Percentiles rank a stretch among this genome's conserved stretches.
Evolutionary conservation across 306 rosid species (phyloP).

Genomic region (Corylus heterophylla): DNA sequence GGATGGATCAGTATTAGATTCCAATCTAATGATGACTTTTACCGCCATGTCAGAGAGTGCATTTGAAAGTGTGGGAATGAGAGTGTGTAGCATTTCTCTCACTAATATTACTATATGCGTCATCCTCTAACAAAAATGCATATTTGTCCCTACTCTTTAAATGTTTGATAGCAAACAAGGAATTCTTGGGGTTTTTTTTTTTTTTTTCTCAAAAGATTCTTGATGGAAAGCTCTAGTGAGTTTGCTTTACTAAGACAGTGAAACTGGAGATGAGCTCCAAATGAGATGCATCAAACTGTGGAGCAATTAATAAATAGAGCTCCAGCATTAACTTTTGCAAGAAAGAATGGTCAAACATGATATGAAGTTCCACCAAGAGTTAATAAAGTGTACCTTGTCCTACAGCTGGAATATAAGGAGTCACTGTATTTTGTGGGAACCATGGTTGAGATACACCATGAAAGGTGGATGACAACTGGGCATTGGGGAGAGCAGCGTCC

Average conservation of each 20-base stretch:
- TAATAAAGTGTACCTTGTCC: slow-evolving; percentile 62
- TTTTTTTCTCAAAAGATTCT: background rate
- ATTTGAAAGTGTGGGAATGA: too few species aligned
- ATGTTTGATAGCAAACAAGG: background rate
- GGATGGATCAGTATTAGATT: too few species aligned
- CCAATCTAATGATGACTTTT: too few species aligned
- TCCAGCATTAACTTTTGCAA: background rate
- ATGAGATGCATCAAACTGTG: slow-evolving; percentile 19
- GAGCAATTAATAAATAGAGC: background rate
- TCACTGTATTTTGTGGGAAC: slow-evolving; percentile 58
- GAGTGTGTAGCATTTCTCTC: too few species aligned
- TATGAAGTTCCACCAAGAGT: slow-evolving; percentile 14
- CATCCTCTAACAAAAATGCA: background rate
- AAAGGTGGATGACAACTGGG: slow-evolving; percentile 56
- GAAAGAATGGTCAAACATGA: background rate
- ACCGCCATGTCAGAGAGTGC: too few species aligned
- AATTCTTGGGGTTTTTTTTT: background rate
- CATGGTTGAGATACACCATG: slow-evolving; percentile 64
- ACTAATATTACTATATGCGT: background rate
- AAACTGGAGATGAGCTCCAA: background rate
- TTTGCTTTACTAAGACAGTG: background rate
- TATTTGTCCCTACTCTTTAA: background rate
- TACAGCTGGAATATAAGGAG: slow-evolving; percentile 55
- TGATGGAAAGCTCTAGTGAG: background rate
- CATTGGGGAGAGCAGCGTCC: slow-evolving; percentile 69